A percentile compares a stretch with the other conserved stretches of the same genome.
Evolutionary conservation across 495 filamentous ascomycete species (phyloP).

Genomic region (Hypoxylon perforatum): DNA sequence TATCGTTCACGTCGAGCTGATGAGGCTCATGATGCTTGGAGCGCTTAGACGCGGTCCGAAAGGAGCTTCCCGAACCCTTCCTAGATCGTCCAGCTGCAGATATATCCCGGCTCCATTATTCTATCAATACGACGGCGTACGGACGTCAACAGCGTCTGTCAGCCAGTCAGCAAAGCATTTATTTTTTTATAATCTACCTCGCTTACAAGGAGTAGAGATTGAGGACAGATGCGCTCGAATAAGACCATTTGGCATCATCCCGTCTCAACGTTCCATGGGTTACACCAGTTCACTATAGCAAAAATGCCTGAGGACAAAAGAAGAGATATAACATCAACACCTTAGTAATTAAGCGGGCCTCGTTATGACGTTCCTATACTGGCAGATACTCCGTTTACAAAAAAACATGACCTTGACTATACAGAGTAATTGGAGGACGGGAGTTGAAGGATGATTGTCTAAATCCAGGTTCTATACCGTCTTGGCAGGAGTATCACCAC

Average conservation of each 20-base stretch:
- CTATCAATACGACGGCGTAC: background rate
- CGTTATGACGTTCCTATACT: background rate
- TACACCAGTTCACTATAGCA: background rate
- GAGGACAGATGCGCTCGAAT: too few species aligned
- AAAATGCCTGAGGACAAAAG: background rate
- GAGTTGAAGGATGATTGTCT: slow-evolving; percentile 4
- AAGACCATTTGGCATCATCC: background rate
- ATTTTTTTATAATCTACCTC: background rate
- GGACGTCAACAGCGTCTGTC: background rate
- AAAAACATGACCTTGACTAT: background rate
- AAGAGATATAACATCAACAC: background rate
- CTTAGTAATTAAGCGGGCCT: background rate
- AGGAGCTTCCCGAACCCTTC: slow-evolving; percentile 3
- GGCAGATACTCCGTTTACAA: background rate
- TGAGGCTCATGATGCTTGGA: background rate
- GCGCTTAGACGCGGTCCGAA: slow-evolving; percentile 10
- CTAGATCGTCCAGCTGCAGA: background rate
- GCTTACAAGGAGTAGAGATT: background rate
- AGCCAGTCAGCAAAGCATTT: too few species aligned
- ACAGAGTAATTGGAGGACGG: slow-evolving; percentile 1
- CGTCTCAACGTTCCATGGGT: background rate
- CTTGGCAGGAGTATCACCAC: slow-evolving; percentile 27
- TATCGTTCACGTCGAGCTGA: background rate
- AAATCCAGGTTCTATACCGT: slow-evolving; percentile 19
- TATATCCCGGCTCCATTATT: background rate